Evolutionary conservation across 345 rosid genomes (phyloP).

Genomic region (Brassica incana): DNA sequence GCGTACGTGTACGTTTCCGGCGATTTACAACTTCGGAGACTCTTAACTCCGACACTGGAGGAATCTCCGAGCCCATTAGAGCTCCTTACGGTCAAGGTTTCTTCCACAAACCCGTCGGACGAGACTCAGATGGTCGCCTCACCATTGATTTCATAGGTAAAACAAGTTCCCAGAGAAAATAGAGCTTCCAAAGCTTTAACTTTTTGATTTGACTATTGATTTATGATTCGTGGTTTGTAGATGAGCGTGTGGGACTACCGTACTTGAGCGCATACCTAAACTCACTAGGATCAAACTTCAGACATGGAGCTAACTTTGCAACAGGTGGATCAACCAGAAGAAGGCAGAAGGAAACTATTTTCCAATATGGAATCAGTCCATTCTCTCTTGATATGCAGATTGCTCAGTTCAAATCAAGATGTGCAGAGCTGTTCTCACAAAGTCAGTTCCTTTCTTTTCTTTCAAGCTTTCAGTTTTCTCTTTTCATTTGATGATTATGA

Average conservation of each 20-base stretch:
- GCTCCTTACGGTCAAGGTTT: conserved; percentile 62
- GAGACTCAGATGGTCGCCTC: conserved; percentile 78
- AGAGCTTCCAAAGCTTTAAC: background rate
- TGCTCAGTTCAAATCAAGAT: conserved; percentile 64
- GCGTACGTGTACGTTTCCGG: conserved; percentile 60
- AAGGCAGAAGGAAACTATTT: conserved; percentile 82
- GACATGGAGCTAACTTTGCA: conserved; percentile 92
- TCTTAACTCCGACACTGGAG: conserved; percentile 84
- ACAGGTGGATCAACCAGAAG: conserved; percentile 91
- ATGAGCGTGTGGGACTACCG: conserved; percentile 68
- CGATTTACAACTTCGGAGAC: conserved; percentile 87
- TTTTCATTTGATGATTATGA: background rate
- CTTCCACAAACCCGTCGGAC: conserved; percentile 69
- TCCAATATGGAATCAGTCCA: conserved; percentile 82
- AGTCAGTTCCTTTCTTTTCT: conserved; percentile 37
- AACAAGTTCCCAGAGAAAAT: background rate
- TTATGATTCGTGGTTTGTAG: conserved; percentile 41
- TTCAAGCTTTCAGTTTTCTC: background rate
- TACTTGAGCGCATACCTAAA: conserved; percentile 87
- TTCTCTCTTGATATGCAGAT: conserved; percentile 91
- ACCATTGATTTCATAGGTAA: conserved; percentile 79
- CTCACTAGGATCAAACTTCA: conserved; percentile 74
- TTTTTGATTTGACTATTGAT: background rate
- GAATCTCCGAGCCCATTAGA: conserved; percentile 61
- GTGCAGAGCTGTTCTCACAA: conserved; percentile 51